Evolutionary conservation across 2,329 filamentous ascomycete species (phyloP).

Genomic region (Fonsecaea pugnacius): DNA sequence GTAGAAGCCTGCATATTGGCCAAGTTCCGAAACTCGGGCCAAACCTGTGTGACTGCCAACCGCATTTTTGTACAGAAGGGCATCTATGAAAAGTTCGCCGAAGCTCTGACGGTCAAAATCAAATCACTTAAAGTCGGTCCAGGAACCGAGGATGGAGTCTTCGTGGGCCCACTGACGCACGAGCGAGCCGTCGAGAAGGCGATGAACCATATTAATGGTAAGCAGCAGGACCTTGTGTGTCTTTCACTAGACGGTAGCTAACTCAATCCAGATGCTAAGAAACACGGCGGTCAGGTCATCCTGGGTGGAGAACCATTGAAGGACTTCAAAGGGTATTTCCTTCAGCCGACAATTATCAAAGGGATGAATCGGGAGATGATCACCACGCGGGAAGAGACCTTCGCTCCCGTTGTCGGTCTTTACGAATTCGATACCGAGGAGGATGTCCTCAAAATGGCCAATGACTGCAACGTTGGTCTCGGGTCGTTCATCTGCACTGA

Average conservation of each 20-base stretch:
- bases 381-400: constrained; percentile 63
- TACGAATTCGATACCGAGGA: constrained; percentile 59
- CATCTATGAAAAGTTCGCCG: constrained; percentile 75
- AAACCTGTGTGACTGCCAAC: constrained; percentile 58
- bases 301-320: constrained; percentile 36
- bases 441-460: constrained; percentile 62
- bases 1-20: constrained; percentile 36
- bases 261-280: constrained; percentile 36
- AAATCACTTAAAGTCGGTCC: constrained; percentile 74
- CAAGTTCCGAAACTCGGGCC: constrained; percentile 38
- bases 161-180: constrained; percentile 71
- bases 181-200: constrained; percentile 39
- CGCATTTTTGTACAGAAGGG: constrained; percentile 77
- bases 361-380: constrained; percentile 37
- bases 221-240: constrained; percentile 10
- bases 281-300: constrained; percentile 40
- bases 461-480: constrained; percentile 58
- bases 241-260: constrained; percentile 9
- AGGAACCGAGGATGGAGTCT: constrained; percentile 71
- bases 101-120: constrained; percentile 72
- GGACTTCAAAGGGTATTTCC: constrained; percentile 46
- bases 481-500: constrained; percentile 62
- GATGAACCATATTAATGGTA: constrained; percentile 36
- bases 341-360: constrained; percentile 38
- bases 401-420: constrained; percentile 49